A percentile compares a stretch with the other conserved stretches of the same genome.
These are phyloP conservation scores for Exserohilum rostratum DNA, from an alignment of 2,329 filamentous ascomycete species.

Conservation along the genomic window DNA sequence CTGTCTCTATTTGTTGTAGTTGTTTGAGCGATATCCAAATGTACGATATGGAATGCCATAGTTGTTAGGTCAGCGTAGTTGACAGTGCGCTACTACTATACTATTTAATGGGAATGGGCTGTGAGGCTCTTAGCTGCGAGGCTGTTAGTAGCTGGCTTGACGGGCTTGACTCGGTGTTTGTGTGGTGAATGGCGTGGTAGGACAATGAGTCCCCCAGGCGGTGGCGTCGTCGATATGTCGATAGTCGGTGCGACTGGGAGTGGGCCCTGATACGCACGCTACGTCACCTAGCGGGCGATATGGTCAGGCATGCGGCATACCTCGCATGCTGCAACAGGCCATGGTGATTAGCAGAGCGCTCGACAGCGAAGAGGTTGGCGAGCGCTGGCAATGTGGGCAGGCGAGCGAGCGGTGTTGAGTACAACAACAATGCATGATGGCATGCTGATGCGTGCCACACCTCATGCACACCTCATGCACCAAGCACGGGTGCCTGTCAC, in stretches of 20 bases:
- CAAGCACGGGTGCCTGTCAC: conserved; percentile 15
- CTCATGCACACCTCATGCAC: conserved; percentile 5
- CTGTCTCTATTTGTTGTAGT: neutral
- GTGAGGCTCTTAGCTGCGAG: neutral
- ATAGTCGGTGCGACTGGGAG: neutral
- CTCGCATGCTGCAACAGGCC: neutral
- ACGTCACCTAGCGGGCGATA: neutral
- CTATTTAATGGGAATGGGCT: neutral
- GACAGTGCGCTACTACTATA: neutral
- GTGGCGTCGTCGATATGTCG: neutral
- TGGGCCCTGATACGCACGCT: neutral
- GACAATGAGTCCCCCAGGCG: neutral
- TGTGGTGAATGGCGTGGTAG: neutral
- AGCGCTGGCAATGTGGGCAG: neutral
- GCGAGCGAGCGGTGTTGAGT: neutral
- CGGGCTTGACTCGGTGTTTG: neutral
- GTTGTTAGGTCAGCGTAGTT: neutral
- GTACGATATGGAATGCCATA: conserved; percentile 18
- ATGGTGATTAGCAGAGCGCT: neutral
- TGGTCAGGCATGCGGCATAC: neutral
- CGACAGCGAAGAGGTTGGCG: neutral
- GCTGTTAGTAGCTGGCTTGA: no score
- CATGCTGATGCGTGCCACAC: neutral
- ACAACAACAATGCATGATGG: neutral
- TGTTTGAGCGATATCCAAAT: conserved; percentile 14